These are phyloP conservation scores for Withania somnifera DNA, from an alignment of 305 asterid species.

Conservation along the genomic window DNA sequence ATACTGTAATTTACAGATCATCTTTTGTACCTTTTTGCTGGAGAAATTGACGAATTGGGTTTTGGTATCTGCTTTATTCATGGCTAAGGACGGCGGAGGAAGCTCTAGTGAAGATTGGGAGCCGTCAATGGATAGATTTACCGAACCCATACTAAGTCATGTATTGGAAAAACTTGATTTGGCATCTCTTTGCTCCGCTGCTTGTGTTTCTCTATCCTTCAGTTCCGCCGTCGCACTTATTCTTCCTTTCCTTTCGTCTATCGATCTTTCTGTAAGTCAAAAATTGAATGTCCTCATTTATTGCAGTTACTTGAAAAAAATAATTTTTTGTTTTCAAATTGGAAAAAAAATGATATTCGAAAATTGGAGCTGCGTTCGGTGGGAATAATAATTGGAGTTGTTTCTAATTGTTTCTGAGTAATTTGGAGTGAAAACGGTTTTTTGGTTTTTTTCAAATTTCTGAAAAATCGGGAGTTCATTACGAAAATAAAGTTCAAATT, in stretches of 20 bases:
- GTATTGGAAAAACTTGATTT: slow-evolving; percentile 40
- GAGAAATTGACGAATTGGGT: background rate
- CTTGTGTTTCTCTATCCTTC: slow-evolving; percentile 42
- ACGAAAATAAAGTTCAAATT: too few relatives aligned
- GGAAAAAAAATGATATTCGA: too few relatives aligned
- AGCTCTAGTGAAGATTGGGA: background rate
- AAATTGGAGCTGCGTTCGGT: too few relatives aligned
- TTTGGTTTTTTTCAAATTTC: too few relatives aligned
- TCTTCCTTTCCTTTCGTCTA: slow-evolving; percentile 34
- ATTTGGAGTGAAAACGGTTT: too few relatives aligned
- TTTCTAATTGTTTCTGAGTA: too few relatives aligned
- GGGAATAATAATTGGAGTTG: too few relatives aligned
- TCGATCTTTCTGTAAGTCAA: slow-evolving; percentile 60
- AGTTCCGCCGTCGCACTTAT: slow-evolving; percentile 30
- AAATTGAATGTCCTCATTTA: background rate
- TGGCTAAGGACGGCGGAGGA: background rate
- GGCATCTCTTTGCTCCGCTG: slow-evolving; percentile 45
- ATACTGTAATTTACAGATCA: too few relatives aligned
- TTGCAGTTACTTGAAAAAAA: too few relatives aligned
- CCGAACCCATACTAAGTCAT: slow-evolving; percentile 33
- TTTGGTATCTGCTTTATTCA: background rate
- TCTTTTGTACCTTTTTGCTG: background rate
- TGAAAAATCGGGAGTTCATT: too few relatives aligned
- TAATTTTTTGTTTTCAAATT: too few relatives aligned
- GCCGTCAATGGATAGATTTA: slow-evolving; percentile 26